These are phyloP conservation scores for Euphrasia arctica DNA, from an alignment of 305 asterid genomes.

Conservation along the genomic window DNA sequence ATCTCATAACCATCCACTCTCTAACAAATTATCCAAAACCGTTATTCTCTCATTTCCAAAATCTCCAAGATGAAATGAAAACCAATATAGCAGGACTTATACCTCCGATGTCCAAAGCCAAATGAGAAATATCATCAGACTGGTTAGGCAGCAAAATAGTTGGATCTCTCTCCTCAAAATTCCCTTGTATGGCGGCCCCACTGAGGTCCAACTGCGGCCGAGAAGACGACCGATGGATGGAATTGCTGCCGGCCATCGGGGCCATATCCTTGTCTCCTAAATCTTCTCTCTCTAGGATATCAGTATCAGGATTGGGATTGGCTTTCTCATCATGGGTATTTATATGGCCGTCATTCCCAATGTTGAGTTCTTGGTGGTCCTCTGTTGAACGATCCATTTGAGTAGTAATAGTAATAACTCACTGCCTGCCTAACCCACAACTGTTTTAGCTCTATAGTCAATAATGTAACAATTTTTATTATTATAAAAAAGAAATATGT, in stretches of 20 bases:
- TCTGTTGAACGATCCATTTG: constrained; percentile 56
- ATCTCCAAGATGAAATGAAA: no score
- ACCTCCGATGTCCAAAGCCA: constrained; percentile 99
- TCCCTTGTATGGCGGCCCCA: constrained; percentile 97
- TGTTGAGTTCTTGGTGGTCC: constrained; percentile 55
- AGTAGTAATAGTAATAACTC: constrained; percentile 28
- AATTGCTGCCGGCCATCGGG: constrained; percentile 56
- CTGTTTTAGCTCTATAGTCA: constrained; percentile 31
- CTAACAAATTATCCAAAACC: no score
- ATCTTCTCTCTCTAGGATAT: constrained; percentile 18
- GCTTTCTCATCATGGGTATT: constrained; percentile 39
- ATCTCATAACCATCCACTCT: no score
- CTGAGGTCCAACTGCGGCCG: constrained; percentile 91
- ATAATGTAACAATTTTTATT: constrained; percentile 28
- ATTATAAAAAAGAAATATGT: constrained; percentile 23
- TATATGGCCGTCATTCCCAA: constrained; percentile 51
- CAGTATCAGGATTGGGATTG: constrained; percentile 26
- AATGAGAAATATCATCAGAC: constrained; percentile 95
- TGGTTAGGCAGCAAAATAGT: constrained; percentile 94
- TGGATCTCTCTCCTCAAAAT: constrained; percentile 91
- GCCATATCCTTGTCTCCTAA: constrained; percentile 61
- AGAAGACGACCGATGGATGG: constrained; percentile 78
- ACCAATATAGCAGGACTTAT: not conserved
- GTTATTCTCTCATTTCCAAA: no score
- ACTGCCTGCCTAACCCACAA: constrained; percentile 40